Evolutionary conservation across 1,284 basidiomycete species (phyloP), one percentile per base, ranked within the genome.

Genomic region (Fomitopsis betulina): DNA sequence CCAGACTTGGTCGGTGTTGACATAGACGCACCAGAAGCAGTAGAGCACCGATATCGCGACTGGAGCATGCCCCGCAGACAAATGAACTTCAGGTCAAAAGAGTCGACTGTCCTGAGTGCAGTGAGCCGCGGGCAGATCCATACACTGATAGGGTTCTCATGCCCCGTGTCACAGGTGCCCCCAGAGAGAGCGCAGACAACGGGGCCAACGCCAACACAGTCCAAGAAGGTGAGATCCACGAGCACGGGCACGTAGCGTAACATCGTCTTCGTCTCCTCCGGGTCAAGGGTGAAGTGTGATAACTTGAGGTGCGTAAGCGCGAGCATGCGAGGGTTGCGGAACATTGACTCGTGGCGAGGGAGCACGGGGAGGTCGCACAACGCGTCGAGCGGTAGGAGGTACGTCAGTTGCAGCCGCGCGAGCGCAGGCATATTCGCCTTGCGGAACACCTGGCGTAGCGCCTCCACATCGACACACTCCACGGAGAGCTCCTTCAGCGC

Each of bases 101-200:
- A 84, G 53, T 72, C 72, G 76, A 77, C 81, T 54, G 85, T 72
- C 27, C 76, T 72, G 38, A 84, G 68, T 19, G 75, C 72, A 62
- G 79, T 76, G 52, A 85, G 72, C 15, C 71, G 71, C 19, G 82
- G 79, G 63, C 83, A 84, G 50, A 77, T 74, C 71, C 70, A 73
- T 53, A 27, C 50, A 15, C 23, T 23, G 35, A 25, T 19, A 2
- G 32, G 15, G 47, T 56, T 60, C 72, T 60, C 65, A 66, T 58
- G 64, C 60, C 57, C 50, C 19, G 39, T 53, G 37, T 27, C 59
- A 51, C 55, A 71, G 59, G 57, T 54, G 60, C 64, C 60, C 58
- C 59, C 70, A 65, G 58, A 73, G 65, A 54, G 63, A 49, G 68
- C 72, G 71, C 43, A 64, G 58, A 65, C 74, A 71, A 60, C 53